A percentile compares a stretch with the other conserved stretches of the same genome.
Evolutionary conservation across 2,329 filamentous ascomycete species (phyloP).

Genomic region (Thermothelomyces thermophilus): DNA sequence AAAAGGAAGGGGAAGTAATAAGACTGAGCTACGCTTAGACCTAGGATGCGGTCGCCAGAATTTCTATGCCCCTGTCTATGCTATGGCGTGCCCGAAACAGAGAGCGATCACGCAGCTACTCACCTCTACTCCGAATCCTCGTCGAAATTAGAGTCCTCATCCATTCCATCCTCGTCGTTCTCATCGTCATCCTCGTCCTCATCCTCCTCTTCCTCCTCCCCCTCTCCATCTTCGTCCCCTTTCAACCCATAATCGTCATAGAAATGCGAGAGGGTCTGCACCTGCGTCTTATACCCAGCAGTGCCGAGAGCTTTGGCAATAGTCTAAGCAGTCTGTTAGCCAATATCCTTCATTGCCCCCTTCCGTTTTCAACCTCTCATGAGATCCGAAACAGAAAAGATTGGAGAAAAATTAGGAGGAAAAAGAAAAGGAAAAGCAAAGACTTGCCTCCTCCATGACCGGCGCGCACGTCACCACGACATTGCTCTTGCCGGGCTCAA

Average conservation of each 20-base stretch:
- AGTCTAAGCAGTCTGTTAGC: constrained; percentile 43
- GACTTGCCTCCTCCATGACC: constrained; percentile 72
- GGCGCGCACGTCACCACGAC: constrained; percentile 83
- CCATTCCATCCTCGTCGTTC: constrained; percentile 54
- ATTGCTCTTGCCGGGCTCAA: constrained; percentile 73
- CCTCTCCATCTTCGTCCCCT: constrained; percentile 49
- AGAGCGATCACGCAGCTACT: background rate
- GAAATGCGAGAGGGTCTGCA: constrained; percentile 69
- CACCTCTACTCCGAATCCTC: constrained; percentile 1
- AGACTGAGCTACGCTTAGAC: background rate
- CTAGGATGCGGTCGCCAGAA: background rate
- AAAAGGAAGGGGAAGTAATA: too few species aligned
- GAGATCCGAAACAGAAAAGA: background rate
- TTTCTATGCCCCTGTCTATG: background rate
- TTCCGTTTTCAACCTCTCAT: constrained; percentile 15
- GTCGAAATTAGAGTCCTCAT: constrained; percentile 43
- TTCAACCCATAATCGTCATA: constrained; percentile 85
- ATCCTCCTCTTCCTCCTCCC: constrained; percentile 54
- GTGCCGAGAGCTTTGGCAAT: constrained; percentile 67
- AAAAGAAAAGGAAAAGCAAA: background rate
- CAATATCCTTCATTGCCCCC: too few species aligned
- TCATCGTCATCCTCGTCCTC: constrained; percentile 51
- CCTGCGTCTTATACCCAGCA: constrained; percentile 72
- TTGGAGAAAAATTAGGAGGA: background rate
- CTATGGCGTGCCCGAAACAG: background rate